Evolutionary conservation across 352 stramenopile species (phyloP).

Genomic region (Phytopythium helicoides): DNA sequence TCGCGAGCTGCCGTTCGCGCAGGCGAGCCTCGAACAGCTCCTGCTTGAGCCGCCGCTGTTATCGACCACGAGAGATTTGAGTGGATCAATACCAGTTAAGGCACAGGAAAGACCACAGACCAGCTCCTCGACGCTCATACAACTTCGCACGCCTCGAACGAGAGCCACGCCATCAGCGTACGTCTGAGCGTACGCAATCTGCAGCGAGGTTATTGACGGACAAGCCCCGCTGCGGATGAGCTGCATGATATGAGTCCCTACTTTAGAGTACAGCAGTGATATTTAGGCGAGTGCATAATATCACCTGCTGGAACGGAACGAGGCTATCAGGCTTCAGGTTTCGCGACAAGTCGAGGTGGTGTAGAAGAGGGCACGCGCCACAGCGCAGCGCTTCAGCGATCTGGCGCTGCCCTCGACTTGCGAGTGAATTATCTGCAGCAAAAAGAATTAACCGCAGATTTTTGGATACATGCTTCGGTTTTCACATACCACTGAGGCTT

Average conservation of each 20-base stretch:
- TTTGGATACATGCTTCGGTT: no score
- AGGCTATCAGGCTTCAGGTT: slow-evolving; percentile 43
- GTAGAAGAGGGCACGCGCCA: slow-evolving; percentile 38
- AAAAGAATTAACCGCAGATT: no score
- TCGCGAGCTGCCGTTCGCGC: slow-evolving; percentile 22
- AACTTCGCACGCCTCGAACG: slow-evolving; percentile 28
- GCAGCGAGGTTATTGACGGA: slow-evolving; percentile 49
- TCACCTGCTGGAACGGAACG: slow-evolving; percentile 42
- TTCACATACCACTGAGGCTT: slow-evolving; percentile 59
- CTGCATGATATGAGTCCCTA: no score
- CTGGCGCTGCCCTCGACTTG: slow-evolving; percentile 26
- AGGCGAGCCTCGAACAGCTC: slow-evolving; percentile 37
- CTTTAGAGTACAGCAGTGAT: no score
- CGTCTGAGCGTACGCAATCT: slow-evolving; percentile 49
- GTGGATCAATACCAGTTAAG: no score
- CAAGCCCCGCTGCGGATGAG: slow-evolving; percentile 41
- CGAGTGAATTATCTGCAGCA: slow-evolving; percentile 48
- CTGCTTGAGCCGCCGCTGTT: slow-evolving; percentile 38
- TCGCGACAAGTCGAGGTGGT: slow-evolving; percentile 49
- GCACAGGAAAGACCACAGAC: no score
- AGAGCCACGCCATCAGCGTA: slow-evolving; percentile 34
- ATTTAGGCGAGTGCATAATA: no score
- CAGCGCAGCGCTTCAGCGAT: slow-evolving; percentile 40
- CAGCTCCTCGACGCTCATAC: slow-evolving; percentile 55
- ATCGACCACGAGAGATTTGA: no score